A percentile compares a stretch with the other conserved stretches of the same genome.
Evolutionary conservation across 1,284 basidiomycete genomes (phyloP).

Genomic region (Sutorius eximius): DNA sequence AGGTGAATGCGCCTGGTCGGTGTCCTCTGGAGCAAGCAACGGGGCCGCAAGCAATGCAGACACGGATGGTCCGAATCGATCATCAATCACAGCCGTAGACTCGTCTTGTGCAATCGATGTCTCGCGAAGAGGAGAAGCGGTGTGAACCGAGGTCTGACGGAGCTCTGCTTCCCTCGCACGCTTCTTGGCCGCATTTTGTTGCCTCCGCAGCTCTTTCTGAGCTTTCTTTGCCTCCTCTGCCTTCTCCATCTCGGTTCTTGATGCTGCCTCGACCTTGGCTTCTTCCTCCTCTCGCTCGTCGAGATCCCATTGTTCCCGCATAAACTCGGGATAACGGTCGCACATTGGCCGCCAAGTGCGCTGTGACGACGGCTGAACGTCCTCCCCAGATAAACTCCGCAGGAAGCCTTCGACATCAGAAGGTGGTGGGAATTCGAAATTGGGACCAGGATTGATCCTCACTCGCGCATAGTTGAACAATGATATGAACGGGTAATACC

Average conservation of each 20-base stretch:
- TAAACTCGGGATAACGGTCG: constrained; percentile 78
- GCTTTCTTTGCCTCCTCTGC: constrained; percentile 50
- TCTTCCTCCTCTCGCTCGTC: constrained; percentile 70
- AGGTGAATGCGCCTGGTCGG: constrained; percentile 45
- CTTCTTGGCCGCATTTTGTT: constrained; percentile 53
- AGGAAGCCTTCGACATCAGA: constrained; percentile 66
- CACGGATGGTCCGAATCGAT: constrained; percentile 28
- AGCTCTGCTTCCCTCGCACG: constrained; percentile 41
- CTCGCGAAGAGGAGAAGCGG: constrained; percentile 32
- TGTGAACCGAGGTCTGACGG: constrained; percentile 25
- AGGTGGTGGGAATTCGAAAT: constrained; percentile 80
- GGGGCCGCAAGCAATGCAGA: constrained; percentile 25
- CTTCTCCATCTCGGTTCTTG: constrained; percentile 42
- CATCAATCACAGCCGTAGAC: constrained; percentile 13
- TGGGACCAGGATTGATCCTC: constrained; percentile 83
- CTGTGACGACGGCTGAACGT: constrained; percentile 35
- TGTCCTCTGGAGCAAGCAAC: constrained; percentile 21
- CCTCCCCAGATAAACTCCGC: constrained; percentile 34
- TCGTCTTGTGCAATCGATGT: constrained; percentile 28
- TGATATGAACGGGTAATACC: constrained; percentile 95
- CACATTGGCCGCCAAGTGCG: constrained; percentile 73
- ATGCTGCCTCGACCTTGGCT: constrained; percentile 44
- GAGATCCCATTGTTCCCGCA: constrained; percentile 72
- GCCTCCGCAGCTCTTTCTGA: constrained; percentile 50
- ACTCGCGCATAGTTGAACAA: constrained; percentile 90